Base-by-base conservation (phyloP, 768 basidiomycete species). In the Termitomyces sp. region DNA sequence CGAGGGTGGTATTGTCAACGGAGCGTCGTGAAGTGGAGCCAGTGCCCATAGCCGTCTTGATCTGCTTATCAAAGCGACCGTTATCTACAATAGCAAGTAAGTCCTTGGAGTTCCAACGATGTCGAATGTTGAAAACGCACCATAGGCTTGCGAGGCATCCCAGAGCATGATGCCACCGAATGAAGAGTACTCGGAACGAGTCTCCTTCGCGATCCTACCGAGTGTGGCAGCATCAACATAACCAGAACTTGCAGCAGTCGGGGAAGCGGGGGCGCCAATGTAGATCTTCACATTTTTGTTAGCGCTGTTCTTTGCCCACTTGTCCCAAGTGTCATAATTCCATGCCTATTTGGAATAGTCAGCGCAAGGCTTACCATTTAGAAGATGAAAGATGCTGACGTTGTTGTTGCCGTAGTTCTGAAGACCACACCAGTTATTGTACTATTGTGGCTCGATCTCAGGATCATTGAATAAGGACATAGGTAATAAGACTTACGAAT, bases 241-340 rank as follows among this genome's bases (percentile, higher is more conserved):
- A 5, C 82, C 82, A 15, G 75, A 74, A 14, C 77, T 75, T 3
- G 81, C 81, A 5, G 81, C 80, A 3, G 71, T 69, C 2, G 73
- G 62, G 0, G 79, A 71, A 2, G 80, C 80, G 1, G 82, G 80
- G 12, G 79, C 82, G 38, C 82, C 82, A 59, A 83, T 77, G 66
- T 74, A 82, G 37, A 83, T 64, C 66, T 83, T 83, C 54, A 82
- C 77, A 62, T 78, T 70, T 62, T 63, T 68, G 72, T 82, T 82
- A 1, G 75, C 80, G 9, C 67, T 64, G 14, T 70, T 79, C 70
- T 77, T 79, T 1, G 82, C 82, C 81, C 81, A 84, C 67, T 69
- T 78, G 56, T 81, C 79, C 81, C 80, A 51, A 1, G 38, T 51
- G 26, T 60, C 72, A 56, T 79, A 83, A 68, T 81, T 75, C 75